Base-by-base conservation (phyloP, 495 filamentous ascomycete species). In the Cryomyces minteri region DNA sequence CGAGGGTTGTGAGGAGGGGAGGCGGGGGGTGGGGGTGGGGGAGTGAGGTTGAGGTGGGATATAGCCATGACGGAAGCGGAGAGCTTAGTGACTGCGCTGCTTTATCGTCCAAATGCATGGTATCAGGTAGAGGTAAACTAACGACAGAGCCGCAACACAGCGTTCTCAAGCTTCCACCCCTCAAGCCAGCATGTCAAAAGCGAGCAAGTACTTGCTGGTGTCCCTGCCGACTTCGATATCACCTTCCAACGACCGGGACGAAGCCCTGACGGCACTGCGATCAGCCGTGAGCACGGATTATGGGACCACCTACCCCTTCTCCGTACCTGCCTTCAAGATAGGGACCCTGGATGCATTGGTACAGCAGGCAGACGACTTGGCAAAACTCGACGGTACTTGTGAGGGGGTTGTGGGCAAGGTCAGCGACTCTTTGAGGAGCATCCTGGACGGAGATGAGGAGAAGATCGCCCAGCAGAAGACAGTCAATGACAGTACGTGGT, bases 281-380 rank as follows among this genome's bases (percentile, higher is more conserved):
- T 57, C 79, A 40, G 82, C 83, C 9, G 67, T 95, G 46, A 65
- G 73, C 30, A 64, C 74, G 32, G 83, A 94, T 45, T 77, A 82
- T 56, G 87, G 82, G 54, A 76, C 76, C 39, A 77, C 84, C 14
- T 67, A 76, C 41, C 77, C 79, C 6, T 95, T 95, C 55, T 61
- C 72, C 9, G 83, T 98, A 48, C 90, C 90, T 3, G 79, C 82
- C 37, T 93, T 98, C 71, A 98, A 96, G 67, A 93, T 98, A 62
- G 90, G 90, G 43, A 94, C 90, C 1, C 71, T 98, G 41, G 90
- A 98, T 63, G 84, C 82, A 38, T 67, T 98, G n/a, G 86, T 98
- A 29, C 84, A 92, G 65, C 88, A 98, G 58, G 90, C 90, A 34
- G 90, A 98, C 58, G 88, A 94, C 56, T 68, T 98, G 38, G 73